phyloP scores from a whole-genome alignment of 1,284 basidiomycete species.

The Pseudozyma tsukubaensis region DNA sequence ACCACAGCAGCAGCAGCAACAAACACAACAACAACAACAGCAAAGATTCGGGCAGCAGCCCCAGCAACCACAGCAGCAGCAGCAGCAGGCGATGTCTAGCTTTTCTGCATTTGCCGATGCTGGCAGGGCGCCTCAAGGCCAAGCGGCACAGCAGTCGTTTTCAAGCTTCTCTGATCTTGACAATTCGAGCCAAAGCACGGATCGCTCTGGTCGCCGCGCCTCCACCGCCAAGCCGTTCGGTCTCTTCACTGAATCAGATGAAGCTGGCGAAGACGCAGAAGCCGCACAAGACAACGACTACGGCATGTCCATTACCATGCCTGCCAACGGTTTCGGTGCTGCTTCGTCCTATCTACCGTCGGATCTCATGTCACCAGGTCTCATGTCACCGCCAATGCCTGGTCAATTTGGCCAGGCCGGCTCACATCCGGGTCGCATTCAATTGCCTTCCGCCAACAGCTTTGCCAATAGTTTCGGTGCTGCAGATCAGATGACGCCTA shows the following conservation, averaged over 20 bases:
- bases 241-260: constrained; percentile 4
- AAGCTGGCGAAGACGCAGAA: constrained; percentile 4
- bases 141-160: constrained; percentile 13
- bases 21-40: constrained; percentile 16
- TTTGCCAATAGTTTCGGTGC: constrained; percentile 37
- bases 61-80: constrained; percentile 17
- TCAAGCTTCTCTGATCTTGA: constrained; percentile 15
- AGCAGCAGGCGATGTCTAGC: constrained; percentile 11
- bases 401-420: not conserved
- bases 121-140: constrained; percentile 9
- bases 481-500: constrained; percentile 33
- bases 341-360: constrained; percentile 45
- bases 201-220: constrained; percentile 6
- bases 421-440: constrained; percentile 59
- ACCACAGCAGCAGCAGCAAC: constrained; percentile 21
- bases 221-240: constrained; percentile 19
- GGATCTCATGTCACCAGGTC: constrained; percentile 51
- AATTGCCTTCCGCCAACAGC: constrained; percentile 47
- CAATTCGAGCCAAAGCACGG: constrained; percentile 5
- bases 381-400: constrained; percentile 33
- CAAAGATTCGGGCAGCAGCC: constrained; percentile 14
- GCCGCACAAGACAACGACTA: constrained; percentile 16
- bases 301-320: constrained; percentile 44
- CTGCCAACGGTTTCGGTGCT: constrained; percentile 33
- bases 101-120: constrained; percentile 28